phyloP scores from a whole-genome alignment of 352 stramenopile genomes.

The Lagenidium giganteum region DNA sequence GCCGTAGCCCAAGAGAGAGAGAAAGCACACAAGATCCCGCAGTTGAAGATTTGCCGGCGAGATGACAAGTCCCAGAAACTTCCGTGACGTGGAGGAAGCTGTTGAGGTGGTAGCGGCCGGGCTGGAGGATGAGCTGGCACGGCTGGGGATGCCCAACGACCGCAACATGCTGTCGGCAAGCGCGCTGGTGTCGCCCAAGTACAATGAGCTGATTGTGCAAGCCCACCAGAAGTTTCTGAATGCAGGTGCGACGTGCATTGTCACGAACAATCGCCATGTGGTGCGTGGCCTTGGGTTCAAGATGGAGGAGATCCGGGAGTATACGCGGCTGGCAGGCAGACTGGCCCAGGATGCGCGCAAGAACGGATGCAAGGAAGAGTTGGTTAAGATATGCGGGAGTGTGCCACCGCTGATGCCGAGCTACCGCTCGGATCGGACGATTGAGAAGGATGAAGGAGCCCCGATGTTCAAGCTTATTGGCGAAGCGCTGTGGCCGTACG shows the following conservation, averaged over 20 bases:
- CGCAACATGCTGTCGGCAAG: slow-evolving; percentile 88
- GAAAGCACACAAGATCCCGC: too few species aligned
- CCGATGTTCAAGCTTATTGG: slow-evolving; percentile 73
- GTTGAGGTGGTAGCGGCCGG: slow-evolving; percentile 74
- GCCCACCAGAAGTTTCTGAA: slow-evolving; percentile 74
- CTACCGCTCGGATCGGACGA: slow-evolving; percentile 85
- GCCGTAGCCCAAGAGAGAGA: too few species aligned
- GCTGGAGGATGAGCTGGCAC: slow-evolving; percentile 88
- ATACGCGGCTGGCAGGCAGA: slow-evolving; percentile 50
- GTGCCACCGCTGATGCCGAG: slow-evolving; percentile 88
- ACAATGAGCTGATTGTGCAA: slow-evolving; percentile 62
- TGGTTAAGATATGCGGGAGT: slow-evolving; percentile 73
- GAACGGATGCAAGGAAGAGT: slow-evolving; percentile 16
- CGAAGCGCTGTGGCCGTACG: slow-evolving; percentile 63
- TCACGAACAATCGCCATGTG: slow-evolving; percentile 88
- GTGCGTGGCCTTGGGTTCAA: slow-evolving; percentile 84
- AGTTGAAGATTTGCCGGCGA: slow-evolving; percentile 12
- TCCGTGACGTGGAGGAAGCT: slow-evolving; percentile 15
- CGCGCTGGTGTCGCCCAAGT: slow-evolving; percentile 58
- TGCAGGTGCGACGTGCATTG: slow-evolving; percentile 74
- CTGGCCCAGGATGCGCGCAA: slow-evolving; percentile 51
- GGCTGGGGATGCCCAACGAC: slow-evolving; percentile 79
- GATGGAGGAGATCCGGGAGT: slow-evolving; percentile 61
- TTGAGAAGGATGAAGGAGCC: slow-evolving; percentile 61
- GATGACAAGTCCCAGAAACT: not conserved